Base-by-base conservation (phyloP, 2,329 filamentous ascomycete species). In the Intubia oerlemansii region DNA sequence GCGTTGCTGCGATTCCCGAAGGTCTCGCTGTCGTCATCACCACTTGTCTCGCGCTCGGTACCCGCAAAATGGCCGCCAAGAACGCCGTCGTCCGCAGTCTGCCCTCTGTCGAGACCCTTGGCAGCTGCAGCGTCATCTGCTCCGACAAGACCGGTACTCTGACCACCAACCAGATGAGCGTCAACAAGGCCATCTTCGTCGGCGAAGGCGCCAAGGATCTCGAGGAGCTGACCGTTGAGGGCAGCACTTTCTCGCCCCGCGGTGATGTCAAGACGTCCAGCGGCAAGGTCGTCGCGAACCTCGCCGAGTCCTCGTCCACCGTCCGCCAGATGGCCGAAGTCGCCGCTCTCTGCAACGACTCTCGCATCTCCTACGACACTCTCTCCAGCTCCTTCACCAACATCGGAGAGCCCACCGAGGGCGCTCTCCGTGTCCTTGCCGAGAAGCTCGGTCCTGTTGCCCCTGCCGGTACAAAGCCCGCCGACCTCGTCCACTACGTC, bases 141-240 rank as follows among this genome's bases (percentile, higher is more conserved):
- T 98, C 90, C 4, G 88, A 98, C 61, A 98, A 98, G 62, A 98
- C 88, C 5, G 90, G 88, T 41, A 98, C 88, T 27, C 56, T 98
- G 47, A 98, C 88, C 9, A 98, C 88, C 23, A 98, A 98, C 56
- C 84, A 95, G 54, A 98, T 98, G 88, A 95, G 88, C 46, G 88
- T 93, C 32, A 88, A 73, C 58, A 91, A 85, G 53, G 56, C 95
- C 32, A 78, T 92, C 27, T 80, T 84, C 47, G 61, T 98, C 40
- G 73, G 67, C 42, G 69, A 77, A 39, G 52, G 65, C 34, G 84
- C 80, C 27, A 66, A 57, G 30, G 73, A 67, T 33, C 58, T 95
- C 15, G 78, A 84, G 42, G 84, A 92, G 47, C 63, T 92, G 27
- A 74, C 88, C 35, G 76, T 98, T 17, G 75, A 91, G 47, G 88